A percentile compares a stretch with the other conserved stretches of the same genome.
Conservation (phyloP, 441 rosid species). For the Aleurites moluccanus region DNA sequence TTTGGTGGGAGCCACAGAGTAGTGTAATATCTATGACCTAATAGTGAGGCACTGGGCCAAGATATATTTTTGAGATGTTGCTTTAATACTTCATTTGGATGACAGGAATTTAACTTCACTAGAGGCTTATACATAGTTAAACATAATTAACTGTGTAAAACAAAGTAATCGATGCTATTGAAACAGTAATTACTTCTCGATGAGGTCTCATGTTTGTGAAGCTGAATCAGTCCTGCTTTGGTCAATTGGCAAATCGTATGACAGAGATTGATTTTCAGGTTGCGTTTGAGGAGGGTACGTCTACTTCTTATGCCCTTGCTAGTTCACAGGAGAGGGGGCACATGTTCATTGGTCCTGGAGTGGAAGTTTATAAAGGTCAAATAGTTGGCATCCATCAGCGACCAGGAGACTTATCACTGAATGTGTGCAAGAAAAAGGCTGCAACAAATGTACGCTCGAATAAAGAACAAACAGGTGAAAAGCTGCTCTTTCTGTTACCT, state of each 20-base stretch:
- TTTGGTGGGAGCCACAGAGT: no score
- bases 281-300: conserved; percentile 84
- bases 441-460: conserved; percentile 93
- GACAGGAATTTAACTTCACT: neutral
- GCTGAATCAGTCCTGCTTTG: neutral
- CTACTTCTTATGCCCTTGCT: conserved; percentile 80
- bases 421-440: conserved; percentile 96
- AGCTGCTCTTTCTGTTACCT: conserved; percentile 11
- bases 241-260: neutral
- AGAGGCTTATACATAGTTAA: neutral
- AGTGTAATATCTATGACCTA: neutral
- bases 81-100: neutral
- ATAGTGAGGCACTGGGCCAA: neutral
- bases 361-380: conserved; percentile 88
- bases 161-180: neutral
- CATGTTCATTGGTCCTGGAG: conserved; percentile 82
- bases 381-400: conserved; percentile 95
- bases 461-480: conserved; percentile 78
- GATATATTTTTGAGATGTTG: neutral
- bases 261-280: conserved; percentile 52
- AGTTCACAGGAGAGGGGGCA: conserved; percentile 94
- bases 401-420: conserved; percentile 82
- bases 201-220: neutral
- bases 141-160: no score
- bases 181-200: neutral